Conservation (phyloP, 306 rosid species). For the Herpetospermum pedunculosum region DNA sequence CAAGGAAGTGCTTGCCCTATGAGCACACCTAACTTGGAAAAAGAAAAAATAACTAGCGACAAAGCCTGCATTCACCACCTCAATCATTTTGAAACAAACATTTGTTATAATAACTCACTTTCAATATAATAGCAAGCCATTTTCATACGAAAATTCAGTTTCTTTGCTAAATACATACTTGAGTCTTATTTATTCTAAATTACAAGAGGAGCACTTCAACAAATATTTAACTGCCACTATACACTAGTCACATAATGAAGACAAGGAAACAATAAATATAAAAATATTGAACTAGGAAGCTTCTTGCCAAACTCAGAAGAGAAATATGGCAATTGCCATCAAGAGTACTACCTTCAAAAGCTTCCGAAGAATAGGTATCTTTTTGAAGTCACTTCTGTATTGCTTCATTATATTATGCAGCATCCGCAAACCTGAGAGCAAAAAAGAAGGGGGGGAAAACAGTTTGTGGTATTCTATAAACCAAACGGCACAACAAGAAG, state of each 20-base stretch:
- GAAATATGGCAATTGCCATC: not conserved
- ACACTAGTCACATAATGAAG: not conserved
- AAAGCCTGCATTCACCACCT: not conserved
- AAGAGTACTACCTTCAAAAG: constrained; percentile 71
- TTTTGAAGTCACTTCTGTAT: constrained; percentile 81
- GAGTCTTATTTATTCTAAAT: not conserved
- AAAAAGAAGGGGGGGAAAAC: not conserved
- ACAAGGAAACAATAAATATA: not conserved
- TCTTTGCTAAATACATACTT: not conserved
- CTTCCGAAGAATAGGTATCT: constrained; percentile 93
- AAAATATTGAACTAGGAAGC: not conserved
- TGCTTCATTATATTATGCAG: constrained; percentile 87
- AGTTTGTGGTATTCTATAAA: not conserved
- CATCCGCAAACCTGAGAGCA: constrained; percentile 81
- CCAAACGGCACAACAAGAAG: not conserved
- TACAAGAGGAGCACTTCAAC: not conserved
- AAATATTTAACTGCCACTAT: not conserved
- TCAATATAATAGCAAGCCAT: not conserved
- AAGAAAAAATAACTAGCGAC: not conserved
- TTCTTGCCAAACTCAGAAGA: constrained; percentile 11
- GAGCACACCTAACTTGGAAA: not conserved
- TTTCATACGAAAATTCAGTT: not conserved
- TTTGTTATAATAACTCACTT: not conserved
- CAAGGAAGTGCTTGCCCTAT: not conserved
- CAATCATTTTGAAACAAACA: not conserved